A percentile compares a stretch with the other conserved stretches of the same genome.
Evolutionary conservation across 306 rosid species (phyloP).

Genomic region (Trichosanthes truncata): DNA sequence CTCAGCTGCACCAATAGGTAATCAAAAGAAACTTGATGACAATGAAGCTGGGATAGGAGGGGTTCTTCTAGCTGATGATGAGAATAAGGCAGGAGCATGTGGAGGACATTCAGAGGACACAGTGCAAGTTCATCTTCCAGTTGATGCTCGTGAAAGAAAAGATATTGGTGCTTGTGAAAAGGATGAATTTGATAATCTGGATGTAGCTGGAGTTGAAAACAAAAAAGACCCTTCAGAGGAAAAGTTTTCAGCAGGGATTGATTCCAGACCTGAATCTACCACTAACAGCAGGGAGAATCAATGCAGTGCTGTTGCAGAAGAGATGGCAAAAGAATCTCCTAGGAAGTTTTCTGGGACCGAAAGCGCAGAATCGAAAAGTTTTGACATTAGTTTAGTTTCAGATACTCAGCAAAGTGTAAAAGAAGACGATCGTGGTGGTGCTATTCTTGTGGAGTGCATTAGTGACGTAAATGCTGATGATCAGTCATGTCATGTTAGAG

Average conservation of each 20-base stretch:
- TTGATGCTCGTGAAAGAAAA: conserved; percentile 11
- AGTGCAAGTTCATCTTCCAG: neutral
- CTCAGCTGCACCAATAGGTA: conserved; percentile 16
- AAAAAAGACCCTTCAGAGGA: conserved; percentile 13
- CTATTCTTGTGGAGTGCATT: neutral
- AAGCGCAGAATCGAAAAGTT: conserved; percentile 10
- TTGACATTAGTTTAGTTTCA: neutral
- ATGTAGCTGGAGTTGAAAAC: conserved; percentile 20
- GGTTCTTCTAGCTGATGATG: conserved; percentile 12
- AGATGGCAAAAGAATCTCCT: conserved; percentile 10
- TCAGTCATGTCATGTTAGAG: conserved; percentile 14
- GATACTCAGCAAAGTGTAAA: conserved; percentile 10
- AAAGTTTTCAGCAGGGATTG: conserved; percentile 6
- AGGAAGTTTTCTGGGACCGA: conserved; percentile 19
- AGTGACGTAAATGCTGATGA: conserved; percentile 15
- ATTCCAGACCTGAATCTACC: neutral
- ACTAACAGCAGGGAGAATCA: neutral
- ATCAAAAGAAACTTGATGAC: conserved; percentile 15
- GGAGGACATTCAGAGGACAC: conserved; percentile 10
- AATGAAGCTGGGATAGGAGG: conserved; percentile 17
- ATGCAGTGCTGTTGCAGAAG: conserved; percentile 23
- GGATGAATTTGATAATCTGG: conserved; percentile 14
- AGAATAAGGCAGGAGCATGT: conserved; percentile 12
- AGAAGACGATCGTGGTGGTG: conserved; percentile 16
- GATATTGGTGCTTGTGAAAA: conserved; percentile 12